phyloP scores from a whole-genome alignment of 345 rosid genomes.

The Murraya koenigii region DNA sequence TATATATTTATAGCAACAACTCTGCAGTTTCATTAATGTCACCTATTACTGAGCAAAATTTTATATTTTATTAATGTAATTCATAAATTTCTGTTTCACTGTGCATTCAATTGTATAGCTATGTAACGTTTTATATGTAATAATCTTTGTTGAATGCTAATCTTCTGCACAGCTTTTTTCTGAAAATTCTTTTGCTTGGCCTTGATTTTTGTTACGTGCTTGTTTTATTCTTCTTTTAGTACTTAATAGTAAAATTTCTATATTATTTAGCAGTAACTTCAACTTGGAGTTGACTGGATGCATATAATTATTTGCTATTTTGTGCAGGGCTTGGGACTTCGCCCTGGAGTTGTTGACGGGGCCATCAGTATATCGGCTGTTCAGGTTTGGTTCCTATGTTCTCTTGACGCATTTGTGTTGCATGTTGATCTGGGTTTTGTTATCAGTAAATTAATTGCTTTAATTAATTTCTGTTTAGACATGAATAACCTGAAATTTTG shows the following conservation, averaged over 20 bases:
- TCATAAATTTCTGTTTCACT: background rate
- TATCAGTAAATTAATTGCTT: background rate
- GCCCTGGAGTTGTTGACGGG: constrained; percentile 86
- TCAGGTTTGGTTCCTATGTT: constrained; percentile 47
- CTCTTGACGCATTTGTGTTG: background rate
- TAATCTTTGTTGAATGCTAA: background rate
- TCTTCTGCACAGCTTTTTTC: background rate
- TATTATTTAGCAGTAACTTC: background rate
- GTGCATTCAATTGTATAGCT: background rate
- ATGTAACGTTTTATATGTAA: background rate
- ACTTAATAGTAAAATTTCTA: background rate
- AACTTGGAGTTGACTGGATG: background rate
- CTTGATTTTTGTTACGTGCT: background rate
- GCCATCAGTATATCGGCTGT: constrained; percentile 96
- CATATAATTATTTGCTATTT: background rate
- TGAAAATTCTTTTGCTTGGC: background rate
- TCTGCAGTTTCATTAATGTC: too few species aligned
- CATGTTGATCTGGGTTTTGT: background rate
- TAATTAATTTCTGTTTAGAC: too few species aligned
- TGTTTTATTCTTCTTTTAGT: background rate
- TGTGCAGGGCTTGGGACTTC: constrained; percentile 79
- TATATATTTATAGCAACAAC: too few species aligned
- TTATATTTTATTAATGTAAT: background rate
- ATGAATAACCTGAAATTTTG: background rate
- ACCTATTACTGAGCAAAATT: too few species aligned